These are phyloP conservation scores for Boechera retrofracta DNA, from an alignment of 345 rosid species.

Conservation along the genomic window DNA sequence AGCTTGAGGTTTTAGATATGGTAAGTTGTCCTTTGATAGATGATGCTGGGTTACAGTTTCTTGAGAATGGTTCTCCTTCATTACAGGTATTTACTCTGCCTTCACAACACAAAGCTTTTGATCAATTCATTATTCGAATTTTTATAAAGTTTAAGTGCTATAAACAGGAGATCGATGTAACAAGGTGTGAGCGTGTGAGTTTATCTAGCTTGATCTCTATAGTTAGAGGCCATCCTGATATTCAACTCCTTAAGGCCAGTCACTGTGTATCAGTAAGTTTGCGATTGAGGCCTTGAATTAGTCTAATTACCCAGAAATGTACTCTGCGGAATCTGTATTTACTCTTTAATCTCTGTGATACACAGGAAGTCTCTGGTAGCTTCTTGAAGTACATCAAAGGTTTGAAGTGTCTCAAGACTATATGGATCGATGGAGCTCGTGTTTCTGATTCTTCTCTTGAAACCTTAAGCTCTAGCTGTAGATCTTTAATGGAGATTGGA, in stretches of 20 bases:
- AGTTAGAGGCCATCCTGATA: slow-evolving; percentile 61
- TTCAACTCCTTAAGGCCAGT: slow-evolving; percentile 65
- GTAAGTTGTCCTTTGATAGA: slow-evolving; percentile 66
- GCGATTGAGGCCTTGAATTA: background rate
- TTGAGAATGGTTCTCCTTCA: slow-evolving; percentile 67
- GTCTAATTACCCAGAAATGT: background rate
- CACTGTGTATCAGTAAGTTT: slow-evolving; percentile 71
- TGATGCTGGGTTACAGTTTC: slow-evolving; percentile 66
- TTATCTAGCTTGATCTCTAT: slow-evolving; percentile 58
- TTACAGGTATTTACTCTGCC: slow-evolving; percentile 56
- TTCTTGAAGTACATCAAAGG: slow-evolving; percentile 52
- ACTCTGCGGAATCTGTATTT: background rate
- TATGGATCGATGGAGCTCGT: slow-evolving; percentile 68
- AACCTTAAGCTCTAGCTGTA: slow-evolving; percentile 60
- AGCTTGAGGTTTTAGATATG: slow-evolving; percentile 69
- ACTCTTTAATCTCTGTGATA: slow-evolving; percentile 7
- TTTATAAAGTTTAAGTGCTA: background rate
- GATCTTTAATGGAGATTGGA: slow-evolving; percentile 68
- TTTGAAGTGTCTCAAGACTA: slow-evolving; percentile 62
- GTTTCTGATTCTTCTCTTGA: slow-evolving; percentile 58
- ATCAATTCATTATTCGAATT: background rate
- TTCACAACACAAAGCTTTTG: background rate
- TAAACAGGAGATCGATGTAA: slow-evolving; percentile 68
- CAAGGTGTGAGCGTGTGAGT: slow-evolving; percentile 77
- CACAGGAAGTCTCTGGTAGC: slow-evolving; percentile 61